Conservation (phyloP, 2,329 filamentous ascomycete species). For the Sporothrix luriei region DNA sequence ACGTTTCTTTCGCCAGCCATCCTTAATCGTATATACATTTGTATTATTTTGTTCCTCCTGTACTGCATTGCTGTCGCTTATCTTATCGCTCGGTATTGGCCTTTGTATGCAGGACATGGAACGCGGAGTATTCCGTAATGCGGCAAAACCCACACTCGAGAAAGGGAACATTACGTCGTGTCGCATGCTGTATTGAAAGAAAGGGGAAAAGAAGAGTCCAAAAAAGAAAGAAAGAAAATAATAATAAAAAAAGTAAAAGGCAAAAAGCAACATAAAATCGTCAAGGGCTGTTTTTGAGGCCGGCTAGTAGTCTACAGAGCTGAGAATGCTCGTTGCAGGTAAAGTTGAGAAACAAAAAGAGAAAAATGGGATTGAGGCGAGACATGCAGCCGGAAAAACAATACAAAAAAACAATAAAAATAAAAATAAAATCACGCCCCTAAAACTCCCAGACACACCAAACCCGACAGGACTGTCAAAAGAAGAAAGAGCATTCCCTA, state of each 20-base stretch:
- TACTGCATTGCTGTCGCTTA: not conserved
- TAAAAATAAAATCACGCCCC: slow-evolving; percentile 11
- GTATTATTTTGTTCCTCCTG: not conserved
- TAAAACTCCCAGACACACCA: not conserved
- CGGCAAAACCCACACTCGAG: slow-evolving; percentile 1
- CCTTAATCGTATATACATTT: not conserved
- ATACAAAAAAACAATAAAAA: not conserved
- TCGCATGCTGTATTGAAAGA: not conserved
- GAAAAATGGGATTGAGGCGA: slow-evolving; percentile 11
- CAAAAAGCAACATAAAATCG: too few species aligned
- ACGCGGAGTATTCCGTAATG: not conserved
- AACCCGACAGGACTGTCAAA: slow-evolving; percentile 15
- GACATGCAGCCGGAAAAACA: slow-evolving; percentile 4
- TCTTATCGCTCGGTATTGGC: slow-evolving; percentile 20
- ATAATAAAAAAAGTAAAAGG: too few species aligned
- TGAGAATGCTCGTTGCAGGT: not conserved
- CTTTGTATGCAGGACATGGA: not conserved
- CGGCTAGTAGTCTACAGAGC: not conserved
- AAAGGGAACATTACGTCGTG: not conserved
- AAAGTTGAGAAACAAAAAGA: slow-evolving; percentile 9
- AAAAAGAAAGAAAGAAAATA: too few species aligned
- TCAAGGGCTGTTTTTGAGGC: not conserved
- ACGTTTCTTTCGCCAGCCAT: not conserved
- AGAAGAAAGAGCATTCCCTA: slow-evolving; percentile 25
- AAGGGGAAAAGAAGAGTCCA: too few species aligned